Evolutionary conservation across 805 yeast species (phyloP).

Genomic region (Saccharomycopsis javanensis): DNA sequence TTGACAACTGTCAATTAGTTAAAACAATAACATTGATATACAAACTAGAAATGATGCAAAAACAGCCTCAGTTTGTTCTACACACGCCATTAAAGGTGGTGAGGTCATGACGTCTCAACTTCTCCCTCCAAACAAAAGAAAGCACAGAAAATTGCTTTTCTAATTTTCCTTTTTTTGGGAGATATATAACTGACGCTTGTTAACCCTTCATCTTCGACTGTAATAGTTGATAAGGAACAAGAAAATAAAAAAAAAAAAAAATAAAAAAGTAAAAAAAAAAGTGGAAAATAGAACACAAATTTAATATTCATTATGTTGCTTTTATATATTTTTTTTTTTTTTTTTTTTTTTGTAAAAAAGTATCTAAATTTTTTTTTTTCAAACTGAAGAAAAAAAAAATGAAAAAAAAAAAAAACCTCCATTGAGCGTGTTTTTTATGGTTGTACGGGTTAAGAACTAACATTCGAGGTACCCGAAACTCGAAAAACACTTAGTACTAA

Average conservation of each 20-base stretch:
- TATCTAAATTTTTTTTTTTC: not conserved
- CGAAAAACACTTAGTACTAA: no score
- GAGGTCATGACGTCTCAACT: slow-evolving; percentile 17
- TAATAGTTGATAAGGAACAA: slow-evolving; percentile 18
- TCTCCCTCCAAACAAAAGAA: slow-evolving; percentile 11
- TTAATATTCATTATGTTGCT: not conserved
- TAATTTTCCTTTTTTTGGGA: not conserved
- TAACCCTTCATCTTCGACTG: slow-evolving; percentile 20
- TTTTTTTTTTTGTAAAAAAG: not conserved
- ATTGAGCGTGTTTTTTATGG: not conserved
- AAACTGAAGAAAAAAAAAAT: not conserved
- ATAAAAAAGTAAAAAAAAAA: not conserved
- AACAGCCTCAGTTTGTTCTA: slow-evolving; percentile 20
- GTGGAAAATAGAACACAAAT: not conserved
- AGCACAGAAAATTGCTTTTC: not conserved
- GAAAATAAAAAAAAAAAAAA: not conserved
- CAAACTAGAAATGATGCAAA: not conserved
- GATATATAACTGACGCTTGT: not conserved
- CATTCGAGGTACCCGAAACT: no score
- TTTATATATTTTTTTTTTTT: not conserved
- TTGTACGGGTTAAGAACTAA: not conserved
- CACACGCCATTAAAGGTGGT: slow-evolving; percentile 15
- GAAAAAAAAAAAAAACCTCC: not conserved
- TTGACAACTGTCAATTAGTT: no score
- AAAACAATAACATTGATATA: not conserved